Evolutionary conservation across 352 stramenopile genomes (phyloP), one percentile per base, ranked within the genome.

Genomic region (Aphanomyces euteiches): DNA sequence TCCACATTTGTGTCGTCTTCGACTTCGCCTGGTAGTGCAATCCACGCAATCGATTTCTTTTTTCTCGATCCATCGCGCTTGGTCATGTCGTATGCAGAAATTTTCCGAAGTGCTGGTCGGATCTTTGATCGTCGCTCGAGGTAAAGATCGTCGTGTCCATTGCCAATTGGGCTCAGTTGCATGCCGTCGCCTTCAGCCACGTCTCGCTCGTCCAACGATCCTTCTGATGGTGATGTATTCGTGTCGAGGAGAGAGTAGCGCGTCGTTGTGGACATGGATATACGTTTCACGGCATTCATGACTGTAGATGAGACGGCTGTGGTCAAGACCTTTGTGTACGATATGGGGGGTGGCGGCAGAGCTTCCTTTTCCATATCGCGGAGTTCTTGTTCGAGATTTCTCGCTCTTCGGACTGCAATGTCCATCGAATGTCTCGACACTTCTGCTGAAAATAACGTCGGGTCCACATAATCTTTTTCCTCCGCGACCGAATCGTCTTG

Each of bases 341-440:
- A 56, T 41, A 45, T 19, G 21, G 36, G 36, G 21, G 34, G 36
- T 39, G 59, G 47, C 10, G 43, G 34, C 45, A 36, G 1, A 12
- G 7, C 47, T 53, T 68, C 40, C 41, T 66, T n/a, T n/a, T 10
- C 47, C 39, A 92, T 75, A 57, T 95, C 85, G 66, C 90, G 88
- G 21, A 95, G 74, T 67, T 95, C 87, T 17, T 75, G 80, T 12
- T 90, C 85, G 43, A 95, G 75, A 3, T 72, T 78, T 65, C 89
- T 87, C 6, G 87, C 87, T 37, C 87, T 84, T 21, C 87, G 81
- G 72, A 91, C 85, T 0, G 87, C 87, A n/a, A 93, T 78, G 39
- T 95, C 87, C 72, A 95, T 87, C 8, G 85, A 85, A 54, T 92
- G 85, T 28, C 87, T 78, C 7, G 87, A 95, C 3, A 93, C 78